phyloP scores from a whole-genome alignment of 2,329 filamentous ascomycete species.

The Plenodomus tracheiphilus region DNA sequence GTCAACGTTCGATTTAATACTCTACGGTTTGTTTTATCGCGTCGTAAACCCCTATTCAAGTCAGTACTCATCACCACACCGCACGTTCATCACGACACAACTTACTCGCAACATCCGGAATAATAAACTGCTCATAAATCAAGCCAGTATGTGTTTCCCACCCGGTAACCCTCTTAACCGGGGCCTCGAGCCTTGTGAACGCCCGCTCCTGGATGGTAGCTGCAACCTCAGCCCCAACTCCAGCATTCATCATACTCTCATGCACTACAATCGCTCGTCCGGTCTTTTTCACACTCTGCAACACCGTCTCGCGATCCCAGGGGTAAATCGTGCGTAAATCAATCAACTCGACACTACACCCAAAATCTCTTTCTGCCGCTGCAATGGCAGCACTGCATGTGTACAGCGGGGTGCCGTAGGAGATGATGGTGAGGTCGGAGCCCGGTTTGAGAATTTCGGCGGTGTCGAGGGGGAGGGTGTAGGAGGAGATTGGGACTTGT shows the following conservation, averaged over 20 bases:
- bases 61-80: neutral
- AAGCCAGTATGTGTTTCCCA: conserved; percentile 85
- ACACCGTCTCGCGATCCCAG: conserved; percentile 81
- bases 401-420: conserved; percentile 88
- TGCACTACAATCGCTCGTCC: conserved; percentile 86
- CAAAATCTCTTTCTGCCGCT: conserved; percentile 73
- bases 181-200: conserved; percentile 81
- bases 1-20: conserved; percentile 36
- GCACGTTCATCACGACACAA: conserved; percentile 28
- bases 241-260: conserved; percentile 88
- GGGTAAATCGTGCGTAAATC: conserved; percentile 88
- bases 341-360: conserved; percentile 79
- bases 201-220: conserved; percentile 86
- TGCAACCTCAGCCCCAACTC: conserved; percentile 85
- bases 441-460: conserved; percentile 83
- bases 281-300: conserved; percentile 84
- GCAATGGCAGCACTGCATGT: conserved; percentile 77
- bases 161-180: conserved; percentile 82
- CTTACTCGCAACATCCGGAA: conserved; percentile 87
- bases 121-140: conserved; percentile 69
- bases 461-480: conserved; percentile 81
- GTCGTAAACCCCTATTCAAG: conserved; percentile 53
- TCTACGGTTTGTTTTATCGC: conserved; percentile 52
- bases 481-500: conserved; percentile 80
- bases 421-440: conserved; percentile 79